These are phyloP conservation scores for Populus euphratica DNA, from an alignment of 345 rosid genomes.

Conservation along the genomic window DNA sequence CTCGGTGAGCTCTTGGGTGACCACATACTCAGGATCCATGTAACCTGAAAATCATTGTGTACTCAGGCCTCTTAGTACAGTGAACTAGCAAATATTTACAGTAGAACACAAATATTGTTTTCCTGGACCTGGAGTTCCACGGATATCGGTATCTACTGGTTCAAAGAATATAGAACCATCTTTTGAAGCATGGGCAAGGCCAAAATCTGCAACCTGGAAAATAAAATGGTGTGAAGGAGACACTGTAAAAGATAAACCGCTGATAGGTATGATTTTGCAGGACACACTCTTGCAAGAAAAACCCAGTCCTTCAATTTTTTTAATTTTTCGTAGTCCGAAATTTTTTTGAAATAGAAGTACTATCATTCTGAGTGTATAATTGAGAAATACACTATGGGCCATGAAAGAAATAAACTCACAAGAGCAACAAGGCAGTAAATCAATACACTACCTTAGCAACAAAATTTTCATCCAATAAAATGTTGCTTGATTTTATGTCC, in stretches of 20 bases:
- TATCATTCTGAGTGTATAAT: too few relatives aligned
- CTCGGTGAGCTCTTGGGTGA: slow-evolving; percentile 85
- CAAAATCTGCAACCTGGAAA: slow-evolving; percentile 92
- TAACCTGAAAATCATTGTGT: slow-evolving; percentile 53
- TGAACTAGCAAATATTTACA: not conserved
- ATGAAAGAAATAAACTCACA: too few relatives aligned
- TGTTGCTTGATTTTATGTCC: slow-evolving; percentile 93
- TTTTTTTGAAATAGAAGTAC: too few relatives aligned
- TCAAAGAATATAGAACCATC: slow-evolving; percentile 84
- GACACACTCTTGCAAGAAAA: too few relatives aligned
- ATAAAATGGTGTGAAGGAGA: too few relatives aligned
- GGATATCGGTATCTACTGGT: slow-evolving; percentile 73
- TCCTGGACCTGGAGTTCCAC: slow-evolving; percentile 93
- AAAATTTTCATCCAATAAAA: slow-evolving; percentile 77
- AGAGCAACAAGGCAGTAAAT: not conserved
- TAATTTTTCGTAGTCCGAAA: too few relatives aligned
- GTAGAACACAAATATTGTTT: slow-evolving; percentile 6
- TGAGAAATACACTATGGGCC: too few relatives aligned
- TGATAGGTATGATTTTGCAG: too few relatives aligned
- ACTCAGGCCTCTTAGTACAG: slow-evolving; percentile 12
- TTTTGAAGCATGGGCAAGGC: slow-evolving; percentile 86
- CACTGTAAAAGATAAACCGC: too few relatives aligned
- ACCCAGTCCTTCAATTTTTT: too few relatives aligned
- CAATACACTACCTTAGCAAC: slow-evolving; percentile 67
- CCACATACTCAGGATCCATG: slow-evolving; percentile 90